Conservation (phyloP, 805 yeast species). For the Ogataea saltuana region DNA sequence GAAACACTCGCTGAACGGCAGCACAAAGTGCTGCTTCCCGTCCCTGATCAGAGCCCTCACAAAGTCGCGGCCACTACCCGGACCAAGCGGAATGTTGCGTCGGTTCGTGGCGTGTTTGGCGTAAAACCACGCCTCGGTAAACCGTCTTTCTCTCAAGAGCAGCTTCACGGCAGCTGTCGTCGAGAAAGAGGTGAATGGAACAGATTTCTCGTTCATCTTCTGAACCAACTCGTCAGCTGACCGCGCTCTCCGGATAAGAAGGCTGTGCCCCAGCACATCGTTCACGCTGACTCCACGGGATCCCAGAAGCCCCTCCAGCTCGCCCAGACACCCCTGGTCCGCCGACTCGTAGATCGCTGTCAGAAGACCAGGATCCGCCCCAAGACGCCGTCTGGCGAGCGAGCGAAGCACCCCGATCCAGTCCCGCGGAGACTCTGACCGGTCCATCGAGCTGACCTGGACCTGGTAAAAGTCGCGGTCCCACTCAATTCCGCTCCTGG, state of each 20-base stretch:
- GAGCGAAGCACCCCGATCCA: no score
- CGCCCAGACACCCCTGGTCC: neutral
- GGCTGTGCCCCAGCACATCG: no score
- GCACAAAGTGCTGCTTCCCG: slow-evolving; percentile 2
- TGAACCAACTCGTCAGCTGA: slow-evolving; percentile 1
- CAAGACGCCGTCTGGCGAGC: neutral
- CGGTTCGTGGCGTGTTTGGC: neutral
- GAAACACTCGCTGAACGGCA: slow-evolving; percentile 8
- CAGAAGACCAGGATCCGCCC: neutral
- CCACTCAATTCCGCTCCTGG: neutral
- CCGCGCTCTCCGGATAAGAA: neutral
- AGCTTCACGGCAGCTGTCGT: neutral
- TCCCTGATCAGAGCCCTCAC: slow-evolving; percentile 3
- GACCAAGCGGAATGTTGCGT: neutral
- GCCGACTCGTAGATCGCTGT: neutral
- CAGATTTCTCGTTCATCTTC: neutral
- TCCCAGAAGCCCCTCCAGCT: neutral
- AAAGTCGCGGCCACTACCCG: slow-evolving; percentile 7
- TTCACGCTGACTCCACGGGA: neutral
- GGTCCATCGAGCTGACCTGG: neutral
- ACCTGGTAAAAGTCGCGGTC: slow-evolving; percentile 2
- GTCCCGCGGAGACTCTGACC: neutral
- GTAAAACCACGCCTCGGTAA: slow-evolving; percentile 14
- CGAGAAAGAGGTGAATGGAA: neutral
- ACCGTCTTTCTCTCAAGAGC: slow-evolving; percentile 2